Conservation (phyloP, 768 basidiomycete species). For the Baorangia bicolor region DNA sequence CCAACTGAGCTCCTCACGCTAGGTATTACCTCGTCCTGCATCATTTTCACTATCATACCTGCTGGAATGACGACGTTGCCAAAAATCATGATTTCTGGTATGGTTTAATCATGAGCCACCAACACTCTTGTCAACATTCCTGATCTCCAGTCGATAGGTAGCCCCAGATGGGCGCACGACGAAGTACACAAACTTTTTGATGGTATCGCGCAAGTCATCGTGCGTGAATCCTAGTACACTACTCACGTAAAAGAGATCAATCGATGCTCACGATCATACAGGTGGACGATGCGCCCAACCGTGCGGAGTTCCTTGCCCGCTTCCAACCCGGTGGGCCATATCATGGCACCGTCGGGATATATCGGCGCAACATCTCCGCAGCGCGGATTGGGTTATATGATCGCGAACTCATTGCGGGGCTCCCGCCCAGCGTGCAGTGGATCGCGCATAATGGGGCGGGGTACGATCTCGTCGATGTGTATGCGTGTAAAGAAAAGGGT, state of each 20-base stretch:
- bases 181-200: constrained; percentile 63
- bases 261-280: not conserved
- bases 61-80: constrained; percentile 13
- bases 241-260: not conserved
- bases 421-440: constrained; percentile 70
- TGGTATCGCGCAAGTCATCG: constrained; percentile 70
- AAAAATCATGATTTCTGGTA: constrained; percentile 34
- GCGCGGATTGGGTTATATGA: constrained; percentile 50
- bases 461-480: constrained; percentile 80
- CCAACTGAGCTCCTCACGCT: not conserved
- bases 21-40: not conserved
- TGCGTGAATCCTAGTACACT: constrained; percentile 38
- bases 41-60: not conserved
- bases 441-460: constrained; percentile 89
- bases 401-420: constrained; percentile 49
- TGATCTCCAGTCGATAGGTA: constrained; percentile 38
- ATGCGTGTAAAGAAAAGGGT: constrained; percentile 72
- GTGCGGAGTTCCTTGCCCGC: constrained; percentile 45
- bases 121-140: not conserved
- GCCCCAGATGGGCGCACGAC: constrained; percentile 74
- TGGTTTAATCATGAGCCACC: not conserved
- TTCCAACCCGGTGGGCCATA: constrained; percentile 47
- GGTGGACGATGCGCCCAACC: constrained; percentile 42
- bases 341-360: constrained; percentile 48
- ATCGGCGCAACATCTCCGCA: constrained; percentile 46